Percentiles rank a stretch among this genome's conserved stretches.
Conservation (phyloP, 305 asterid species). For the Fraxinus sp. region DNA sequence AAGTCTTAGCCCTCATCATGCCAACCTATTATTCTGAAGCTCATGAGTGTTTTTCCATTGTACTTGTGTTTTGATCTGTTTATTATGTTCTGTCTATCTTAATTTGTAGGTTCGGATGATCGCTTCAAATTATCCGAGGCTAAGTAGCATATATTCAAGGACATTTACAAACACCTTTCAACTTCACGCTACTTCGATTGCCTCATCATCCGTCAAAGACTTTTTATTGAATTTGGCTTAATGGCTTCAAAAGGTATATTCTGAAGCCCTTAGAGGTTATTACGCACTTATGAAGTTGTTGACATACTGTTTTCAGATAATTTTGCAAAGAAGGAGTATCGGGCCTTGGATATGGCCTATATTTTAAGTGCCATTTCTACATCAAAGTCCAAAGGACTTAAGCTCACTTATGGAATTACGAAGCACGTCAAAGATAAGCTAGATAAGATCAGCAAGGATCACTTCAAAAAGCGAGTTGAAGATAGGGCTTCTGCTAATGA, state of each 20-base stretch:
- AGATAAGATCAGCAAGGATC: background rate
- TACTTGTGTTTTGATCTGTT: background rate
- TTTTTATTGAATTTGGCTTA: background rate
- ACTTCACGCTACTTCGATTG: background rate
- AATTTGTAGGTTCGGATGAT: background rate
- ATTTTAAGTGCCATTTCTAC: background rate
- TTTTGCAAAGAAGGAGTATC: background rate
- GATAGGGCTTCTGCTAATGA: background rate
- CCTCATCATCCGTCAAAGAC: background rate
- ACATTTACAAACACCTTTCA: background rate
- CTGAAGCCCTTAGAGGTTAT: background rate
- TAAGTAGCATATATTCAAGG: background rate
- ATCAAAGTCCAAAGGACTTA: background rate
- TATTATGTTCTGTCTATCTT: background rate
- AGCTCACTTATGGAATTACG: background rate
- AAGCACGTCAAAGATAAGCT: background rate
- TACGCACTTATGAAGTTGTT: too few relatives aligned
- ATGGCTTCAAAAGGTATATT: background rate
- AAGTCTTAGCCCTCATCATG: background rate
- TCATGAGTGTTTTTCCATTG: background rate
- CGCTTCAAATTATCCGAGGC: background rate
- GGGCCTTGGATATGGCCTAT: background rate
- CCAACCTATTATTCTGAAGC: background rate
- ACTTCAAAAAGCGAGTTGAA: background rate
- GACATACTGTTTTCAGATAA: background rate